Conservation (phyloP, 441 rosid species). For the Populus hybrid region DNA sequence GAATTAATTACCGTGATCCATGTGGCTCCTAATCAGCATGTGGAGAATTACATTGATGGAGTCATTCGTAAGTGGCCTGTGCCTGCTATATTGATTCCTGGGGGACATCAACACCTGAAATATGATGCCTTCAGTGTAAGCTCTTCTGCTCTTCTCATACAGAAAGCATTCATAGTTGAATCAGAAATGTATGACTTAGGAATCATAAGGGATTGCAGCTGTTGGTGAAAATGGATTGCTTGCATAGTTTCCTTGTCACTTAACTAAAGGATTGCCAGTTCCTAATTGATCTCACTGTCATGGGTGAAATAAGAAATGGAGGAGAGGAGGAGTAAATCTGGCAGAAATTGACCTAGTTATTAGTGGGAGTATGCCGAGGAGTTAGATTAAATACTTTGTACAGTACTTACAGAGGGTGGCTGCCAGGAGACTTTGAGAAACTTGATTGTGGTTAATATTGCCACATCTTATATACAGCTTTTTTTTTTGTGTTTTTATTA, state of each 20-base stretch:
- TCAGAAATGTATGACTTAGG: neutral
- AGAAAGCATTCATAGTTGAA: neutral
- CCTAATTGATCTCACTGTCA: neutral
- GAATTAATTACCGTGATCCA: constrained; percentile 55
- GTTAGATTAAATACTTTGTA: neutral
- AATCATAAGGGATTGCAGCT: neutral
- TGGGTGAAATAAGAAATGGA: neutral
- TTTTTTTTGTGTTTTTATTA: neutral
- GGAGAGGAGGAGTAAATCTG: neutral
- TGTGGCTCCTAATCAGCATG: constrained; percentile 69
- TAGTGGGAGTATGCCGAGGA: neutral
- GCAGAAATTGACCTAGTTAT: neutral
- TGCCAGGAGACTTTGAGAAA: neutral
- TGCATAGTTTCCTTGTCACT: neutral
- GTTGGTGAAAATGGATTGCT: neutral
- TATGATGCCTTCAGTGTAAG: constrained; percentile 77
- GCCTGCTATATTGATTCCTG: constrained; percentile 62
- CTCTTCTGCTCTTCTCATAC: neutral
- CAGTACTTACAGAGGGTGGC: neutral
- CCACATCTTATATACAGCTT: neutral
- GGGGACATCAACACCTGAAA: constrained; percentile 55
- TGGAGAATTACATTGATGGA: constrained; percentile 44
- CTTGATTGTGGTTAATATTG: neutral
- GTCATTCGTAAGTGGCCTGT: constrained; percentile 62
- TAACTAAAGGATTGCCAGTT: neutral